Evolutionary conservation across 257 asterid genomes (phyloP), one percentile per base, ranked within the genome.

Genomic region (Nicotiana undulata): DNA sequence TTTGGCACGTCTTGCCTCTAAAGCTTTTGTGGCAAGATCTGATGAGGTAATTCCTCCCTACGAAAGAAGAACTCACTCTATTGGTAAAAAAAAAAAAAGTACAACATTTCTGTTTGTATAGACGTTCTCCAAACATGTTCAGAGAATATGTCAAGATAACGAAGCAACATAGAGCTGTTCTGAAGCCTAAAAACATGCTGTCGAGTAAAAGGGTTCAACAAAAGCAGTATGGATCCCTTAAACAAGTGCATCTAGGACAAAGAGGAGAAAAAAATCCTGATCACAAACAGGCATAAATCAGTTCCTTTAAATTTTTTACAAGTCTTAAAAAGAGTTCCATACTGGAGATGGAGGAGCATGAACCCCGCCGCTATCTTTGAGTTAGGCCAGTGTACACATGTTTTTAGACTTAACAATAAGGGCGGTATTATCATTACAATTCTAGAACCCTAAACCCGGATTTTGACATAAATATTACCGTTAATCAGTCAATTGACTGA

Each of bases 41-140:
- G 99, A 95, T 76, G 99, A 95, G 55, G 99, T 95, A 80, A 95
- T 93, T 86, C 99, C 99, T 82, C 99, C 99, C 99, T 95, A 81
- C 60, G 49, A 75, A 79, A 83, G 60, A 83, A 80, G 16, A 67
- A 63, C 22, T 63, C 22, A 28, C 37, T 61, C 72, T 65, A 75
- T 22, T 24, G 59, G 70, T 63, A 55, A 28, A 49, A 26, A n/a
- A n/a, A n/a, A n/a, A n/a, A n/a, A 74, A 32, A 49, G 44, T 74
- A 49, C 24, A 49, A 26, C 20, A 26, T 74, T 24, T 74, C 24
- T 24, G 40, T 46, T 74, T 49, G 15, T 24, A 1, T 46, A 49
- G 26, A 40, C 8, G 13, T 44, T 70, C 59, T 44, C 59, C 20
- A 17, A 29, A 44, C 77, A 13, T 70, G 34, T 6, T 70, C 22